Evolutionary conservation across 2,329 filamentous ascomycete species (phyloP).

Genomic region (Aspergillus novoparasiticus): DNA sequence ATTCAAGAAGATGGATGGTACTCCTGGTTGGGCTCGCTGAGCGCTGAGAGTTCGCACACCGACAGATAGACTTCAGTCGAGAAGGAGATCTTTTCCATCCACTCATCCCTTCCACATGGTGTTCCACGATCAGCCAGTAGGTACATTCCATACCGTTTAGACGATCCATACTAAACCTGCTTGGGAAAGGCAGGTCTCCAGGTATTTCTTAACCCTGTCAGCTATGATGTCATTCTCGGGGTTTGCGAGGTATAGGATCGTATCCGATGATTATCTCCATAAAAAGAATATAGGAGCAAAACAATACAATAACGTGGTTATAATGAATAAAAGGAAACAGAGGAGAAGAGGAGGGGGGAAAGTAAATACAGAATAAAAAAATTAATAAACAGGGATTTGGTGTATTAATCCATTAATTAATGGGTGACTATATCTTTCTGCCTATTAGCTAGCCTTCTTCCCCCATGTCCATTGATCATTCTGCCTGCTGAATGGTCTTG

Average conservation of each 20-base stretch:
- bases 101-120: slow-evolving; percentile 23
- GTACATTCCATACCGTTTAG: slow-evolving; percentile 15
- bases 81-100: slow-evolving; percentile 15
- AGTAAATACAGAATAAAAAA: too few species aligned
- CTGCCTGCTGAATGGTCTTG: slow-evolving; percentile 15
- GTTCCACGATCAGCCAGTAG: slow-evolving; percentile 14
- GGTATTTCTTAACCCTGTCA: background rate
- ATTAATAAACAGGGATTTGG: background rate
- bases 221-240: background rate
- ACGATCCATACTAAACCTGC: slow-evolving; percentile 5
- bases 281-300: background rate
- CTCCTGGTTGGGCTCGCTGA: background rate
- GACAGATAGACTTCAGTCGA: background rate
- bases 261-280: background rate
- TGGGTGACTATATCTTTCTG: background rate
- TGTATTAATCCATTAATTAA: background rate
- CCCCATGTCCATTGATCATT: slow-evolving; percentile 24
- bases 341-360: too few species aligned
- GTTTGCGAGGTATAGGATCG: background rate
- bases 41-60: background rate
- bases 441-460: background rate
- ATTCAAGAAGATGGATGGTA: background rate
- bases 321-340: background rate
- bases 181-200: background rate
- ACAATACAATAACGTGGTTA: background rate